These are phyloP conservation scores for Balakata baccata DNA, from an alignment of 345 rosid genomes.

Conservation along the genomic window DNA sequence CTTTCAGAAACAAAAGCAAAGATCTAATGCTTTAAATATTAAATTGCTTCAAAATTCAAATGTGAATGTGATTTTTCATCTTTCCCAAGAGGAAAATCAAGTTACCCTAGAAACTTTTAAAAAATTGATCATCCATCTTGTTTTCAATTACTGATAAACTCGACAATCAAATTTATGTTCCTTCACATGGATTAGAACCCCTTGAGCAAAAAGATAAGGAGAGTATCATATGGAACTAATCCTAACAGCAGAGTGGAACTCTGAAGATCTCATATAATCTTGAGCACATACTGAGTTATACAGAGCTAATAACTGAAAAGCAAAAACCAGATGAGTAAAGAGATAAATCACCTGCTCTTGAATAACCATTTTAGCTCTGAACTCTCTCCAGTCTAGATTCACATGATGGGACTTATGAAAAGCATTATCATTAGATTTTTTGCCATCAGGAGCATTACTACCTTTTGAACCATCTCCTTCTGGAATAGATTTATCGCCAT, in stretches of 20 bases:
- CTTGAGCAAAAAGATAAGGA: too few species aligned
- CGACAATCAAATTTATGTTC: not conserved
- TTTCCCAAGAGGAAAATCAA: not conserved
- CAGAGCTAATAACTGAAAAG: not conserved
- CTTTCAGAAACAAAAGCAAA: not conserved
- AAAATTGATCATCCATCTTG: too few species aligned
- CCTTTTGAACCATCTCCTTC: constrained; percentile 59
- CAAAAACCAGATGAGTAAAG: not conserved
- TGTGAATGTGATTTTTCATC: not conserved
- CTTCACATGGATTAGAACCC: not conserved
- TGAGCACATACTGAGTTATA: not conserved
- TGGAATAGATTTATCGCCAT: constrained; percentile 46
- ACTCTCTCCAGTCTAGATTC: constrained; percentile 80
- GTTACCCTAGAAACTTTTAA: too few species aligned
- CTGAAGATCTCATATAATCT: not conserved
- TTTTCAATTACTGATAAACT: not conserved
- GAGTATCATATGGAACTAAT: not conserved
- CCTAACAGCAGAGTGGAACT: not conserved
- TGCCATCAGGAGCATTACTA: constrained; percentile 49
- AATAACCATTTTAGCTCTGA: constrained; percentile 70
- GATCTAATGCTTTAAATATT: not conserved
- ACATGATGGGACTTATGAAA: constrained; percentile 50
- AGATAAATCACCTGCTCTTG: constrained; percentile 63
- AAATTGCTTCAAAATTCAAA: not conserved
- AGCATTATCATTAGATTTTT: constrained; percentile 49